A percentile compares a stretch with the other conserved stretches of the same genome.
phyloP scores from a whole-genome alignment of 495 filamentous ascomycete species.

The Aspergillus panamensis region DNA sequence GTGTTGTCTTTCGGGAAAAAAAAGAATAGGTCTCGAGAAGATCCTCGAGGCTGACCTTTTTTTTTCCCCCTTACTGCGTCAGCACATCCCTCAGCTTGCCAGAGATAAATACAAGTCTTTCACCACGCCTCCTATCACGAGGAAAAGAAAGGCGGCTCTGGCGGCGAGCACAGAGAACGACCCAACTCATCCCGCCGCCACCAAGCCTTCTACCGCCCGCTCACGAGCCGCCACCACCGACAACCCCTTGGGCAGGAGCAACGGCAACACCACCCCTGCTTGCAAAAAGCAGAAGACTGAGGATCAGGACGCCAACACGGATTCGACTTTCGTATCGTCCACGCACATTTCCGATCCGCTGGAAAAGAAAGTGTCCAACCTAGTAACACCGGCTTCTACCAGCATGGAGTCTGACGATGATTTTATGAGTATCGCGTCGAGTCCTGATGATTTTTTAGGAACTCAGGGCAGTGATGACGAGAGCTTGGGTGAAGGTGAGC shows the following conservation, averaged over 20 bases:
- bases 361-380: slow-evolving; percentile 20
- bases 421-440: slow-evolving; percentile 82
- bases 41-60: slow-evolving; percentile 20
- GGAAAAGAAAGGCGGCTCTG: slow-evolving; percentile 91
- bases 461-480: slow-evolving; percentile 72
- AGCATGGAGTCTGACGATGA: slow-evolving; percentile 97
- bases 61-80: slow-evolving; percentile 14
- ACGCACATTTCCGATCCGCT: slow-evolving; percentile 14
- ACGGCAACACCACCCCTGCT: slow-evolving; percentile 8
- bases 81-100: slow-evolving; percentile 21
- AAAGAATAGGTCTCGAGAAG: neutral
- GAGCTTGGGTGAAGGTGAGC: slow-evolving; percentile 74
- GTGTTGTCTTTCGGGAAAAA: slow-evolving; percentile 21
- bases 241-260: slow-evolving; percentile 5
- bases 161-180: slow-evolving; percentile 56
- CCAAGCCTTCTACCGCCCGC: slow-evolving; percentile 31
- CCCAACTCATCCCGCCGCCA: slow-evolving; percentile 32
- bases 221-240: slow-evolving; percentile 31
- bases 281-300: slow-evolving; percentile 19
- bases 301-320: neutral
- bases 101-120: slow-evolving; percentile 18
- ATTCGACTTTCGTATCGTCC: slow-evolving; percentile 8
- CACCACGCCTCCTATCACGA: slow-evolving; percentile 67
- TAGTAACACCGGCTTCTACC: slow-evolving; percentile 48
- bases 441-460: slow-evolving; percentile 66